Conservation (phyloP, 768 basidiomycete species). For the Strobilomyces echinocephalus region DNA sequence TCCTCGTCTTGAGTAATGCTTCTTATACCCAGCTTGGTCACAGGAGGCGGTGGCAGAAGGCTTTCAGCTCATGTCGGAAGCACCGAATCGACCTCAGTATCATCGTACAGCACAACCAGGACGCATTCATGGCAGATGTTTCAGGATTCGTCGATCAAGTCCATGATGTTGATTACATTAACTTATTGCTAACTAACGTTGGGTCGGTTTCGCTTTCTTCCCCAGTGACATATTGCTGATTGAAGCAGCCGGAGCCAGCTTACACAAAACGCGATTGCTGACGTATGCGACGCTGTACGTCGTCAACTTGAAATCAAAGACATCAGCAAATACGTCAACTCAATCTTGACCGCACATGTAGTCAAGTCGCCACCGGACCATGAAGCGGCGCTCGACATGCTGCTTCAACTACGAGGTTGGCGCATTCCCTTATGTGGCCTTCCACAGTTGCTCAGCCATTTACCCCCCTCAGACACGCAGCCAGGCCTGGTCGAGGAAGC, state of each 20-base stretch:
- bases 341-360: constrained; percentile 88
- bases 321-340: constrained; percentile 78
- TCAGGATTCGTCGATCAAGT: constrained; percentile 77
- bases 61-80: constrained; percentile 86
- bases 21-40: background rate
- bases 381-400: constrained; percentile 72
- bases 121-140: constrained; percentile 58
- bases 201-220: constrained; percentile 49
- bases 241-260: constrained; percentile 53
- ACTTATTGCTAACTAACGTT: constrained; percentile 82
- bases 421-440: background rate
- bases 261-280: constrained; percentile 53
- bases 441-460: background rate
- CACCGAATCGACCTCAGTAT: constrained; percentile 90
- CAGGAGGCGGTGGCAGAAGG: constrained; percentile 78
- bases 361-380: constrained; percentile 90
- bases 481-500: constrained; percentile 88
- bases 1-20: background rate
- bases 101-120: constrained; percentile 78
- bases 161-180: constrained; percentile 85
- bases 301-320: constrained; percentile 66
- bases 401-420: constrained; percentile 76
- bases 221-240: constrained; percentile 1
- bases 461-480: constrained; percentile 33
- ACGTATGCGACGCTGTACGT: constrained; percentile 75